Base-by-base conservation (phyloP, 768 basidiomycete species). In the Paxillus rubicundulus region DNA sequence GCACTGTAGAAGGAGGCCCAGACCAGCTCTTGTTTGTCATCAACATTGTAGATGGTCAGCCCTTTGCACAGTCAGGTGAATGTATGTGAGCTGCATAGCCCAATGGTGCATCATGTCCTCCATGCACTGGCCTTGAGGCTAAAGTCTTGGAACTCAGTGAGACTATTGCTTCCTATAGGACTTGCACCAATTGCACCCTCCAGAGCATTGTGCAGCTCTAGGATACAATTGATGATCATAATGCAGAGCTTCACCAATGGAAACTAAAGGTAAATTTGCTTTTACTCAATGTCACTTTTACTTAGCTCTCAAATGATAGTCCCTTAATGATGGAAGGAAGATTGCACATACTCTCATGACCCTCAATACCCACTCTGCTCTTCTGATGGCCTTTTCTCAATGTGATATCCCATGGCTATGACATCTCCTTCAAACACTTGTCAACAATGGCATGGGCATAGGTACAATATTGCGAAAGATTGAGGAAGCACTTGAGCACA, bases 381-480 rank as follows among this genome's bases (percentile, higher is more conserved):
- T 51, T 9, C 28, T 51, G 42, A 43, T 43, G 40, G 40, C 18
- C 8, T 8, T 51, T 20, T 33, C 50, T 17, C 41, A 51, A 34
- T 32, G n/a, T 20, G 43, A 43, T 24, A 20, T 44, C 12, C 42
- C 41, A 32, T 45, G 43, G 43, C 41, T 51, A 17, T 20, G 33
- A 27, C 28, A 40, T 24, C 38, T 49, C 16, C 37, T 49, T 14
- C 38, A 42, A 18, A 30, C 39, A 16, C 28, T 9, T 16, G 17
- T 49, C n/a, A 37, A 41, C 5, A 43, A 47, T n/a, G 57, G 57
- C 18, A 21, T 57, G 9, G 53, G 54, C 17, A n/a, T 43, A 10
- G 6, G 5, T 30, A 32, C 21, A 3, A 50, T 61, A 18, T 21
- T 54, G 13, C 8, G 36, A 9, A 47, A 27, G 33, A 53, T 61